Evolutionary conservation across 139 green algal genomes (phyloP).

Genomic region (Bryopsis sp.): DNA sequence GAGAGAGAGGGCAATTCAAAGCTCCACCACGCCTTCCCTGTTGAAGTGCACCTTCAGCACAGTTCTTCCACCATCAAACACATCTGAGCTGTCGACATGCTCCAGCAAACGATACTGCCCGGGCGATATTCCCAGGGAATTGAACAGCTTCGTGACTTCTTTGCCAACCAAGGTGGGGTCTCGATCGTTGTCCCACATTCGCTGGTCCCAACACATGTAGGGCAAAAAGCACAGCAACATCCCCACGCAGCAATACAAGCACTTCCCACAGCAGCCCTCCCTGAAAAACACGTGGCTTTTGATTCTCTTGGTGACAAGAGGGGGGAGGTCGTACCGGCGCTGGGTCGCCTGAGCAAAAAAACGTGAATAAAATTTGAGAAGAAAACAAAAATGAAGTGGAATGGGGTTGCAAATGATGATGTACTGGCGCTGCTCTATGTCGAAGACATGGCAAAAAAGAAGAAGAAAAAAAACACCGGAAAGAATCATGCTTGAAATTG

Average conservation of each 20-base stretch:
- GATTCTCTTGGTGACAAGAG: background rate
- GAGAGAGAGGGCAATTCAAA: background rate
- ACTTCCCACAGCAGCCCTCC: background rate
- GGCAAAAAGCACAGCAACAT: background rate
- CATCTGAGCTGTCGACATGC: background rate
- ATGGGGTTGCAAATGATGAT: too few relatives aligned
- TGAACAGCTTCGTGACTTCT: background rate
- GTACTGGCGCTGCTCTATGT: too few relatives aligned
- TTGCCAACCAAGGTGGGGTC: background rate
- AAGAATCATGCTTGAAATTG: too few relatives aligned
- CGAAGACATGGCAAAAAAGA: too few relatives aligned
- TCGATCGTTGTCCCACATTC: background rate
- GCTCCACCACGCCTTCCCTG: background rate
- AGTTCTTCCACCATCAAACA: background rate
- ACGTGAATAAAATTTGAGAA: too few relatives aligned
- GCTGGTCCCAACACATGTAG: background rate
- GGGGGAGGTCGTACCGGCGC: background rate
- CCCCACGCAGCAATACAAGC: background rate
- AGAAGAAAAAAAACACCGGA: too few relatives aligned
- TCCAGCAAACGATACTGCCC: background rate
- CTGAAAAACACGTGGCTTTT: background rate
- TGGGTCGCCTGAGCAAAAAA: too few relatives aligned
- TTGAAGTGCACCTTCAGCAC: slow-evolving; percentile 2
- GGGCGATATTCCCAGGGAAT: background rate
- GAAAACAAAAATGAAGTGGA: too few relatives aligned